Base-by-base conservation (phyloP, 192 early-diverging fungal genomes). In the Mortierella alpina region DNA sequence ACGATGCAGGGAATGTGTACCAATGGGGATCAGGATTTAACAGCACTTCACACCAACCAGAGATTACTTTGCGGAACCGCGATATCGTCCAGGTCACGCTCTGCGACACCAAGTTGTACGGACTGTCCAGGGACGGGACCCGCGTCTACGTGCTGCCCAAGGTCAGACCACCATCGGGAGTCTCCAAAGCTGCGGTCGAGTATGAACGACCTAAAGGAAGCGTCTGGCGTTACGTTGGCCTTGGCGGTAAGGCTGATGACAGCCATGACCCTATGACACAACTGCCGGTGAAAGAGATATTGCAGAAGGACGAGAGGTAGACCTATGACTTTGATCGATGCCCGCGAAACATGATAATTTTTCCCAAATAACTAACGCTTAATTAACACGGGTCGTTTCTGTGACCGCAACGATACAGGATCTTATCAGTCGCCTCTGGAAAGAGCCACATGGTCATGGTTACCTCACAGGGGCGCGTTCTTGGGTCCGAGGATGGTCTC, bases 21-120 rank as follows among this genome's bases (percentile, higher is more conserved):
- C 84, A 85, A 42, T 85, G 84, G 84, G 84, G 84, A 6, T 39
- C 63, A 42, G 73, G 80, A 63, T 82, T 64, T 42, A 75, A 58
- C 53, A 65, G 65, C 10, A 22, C 31, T 6, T 52, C 74, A 17
- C 79, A 82, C 48, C 45, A 55, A 48, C 83, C 83, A 6, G 72
- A 82, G 7, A 41, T 72, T 4, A 84, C 83, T 3, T 51, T 85
- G 6, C 52, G 17, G 57, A 72, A 82, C 59, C 62, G 79, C 49
- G 63, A 85, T 54, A 85, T 85, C 49, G 23, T 54, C 0, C 57
- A 58, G 20, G 75, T 85, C 7, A 57, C 84, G 2, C 59, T 80
- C 42, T 62, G 77, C 42, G 77, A 80, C 44, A 48, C 58, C 15
- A 72, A 63, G 46, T 7, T 80, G 10, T 80, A 51, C 31, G 70